Percentiles rank a stretch among this genome's conserved stretches.
Evolutionary conservation across 2,329 filamentous ascomycete genomes (phyloP).

Genomic region (Pestalotiopsis sp.): DNA sequence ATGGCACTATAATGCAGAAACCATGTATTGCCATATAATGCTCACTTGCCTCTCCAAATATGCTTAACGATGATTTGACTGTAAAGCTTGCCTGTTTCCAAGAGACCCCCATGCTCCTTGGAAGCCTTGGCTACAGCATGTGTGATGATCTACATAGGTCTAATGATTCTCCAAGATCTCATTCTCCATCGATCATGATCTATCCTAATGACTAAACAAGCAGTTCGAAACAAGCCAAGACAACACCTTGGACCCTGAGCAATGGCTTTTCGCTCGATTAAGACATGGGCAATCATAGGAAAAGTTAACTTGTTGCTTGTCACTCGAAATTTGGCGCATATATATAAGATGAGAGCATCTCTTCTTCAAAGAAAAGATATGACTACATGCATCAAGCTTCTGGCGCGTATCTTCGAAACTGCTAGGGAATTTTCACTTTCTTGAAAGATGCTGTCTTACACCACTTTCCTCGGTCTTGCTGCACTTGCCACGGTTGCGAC

Average conservation of each 20-base stretch:
- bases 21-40: background rate
- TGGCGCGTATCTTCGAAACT: background rate
- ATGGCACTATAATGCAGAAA: background rate
- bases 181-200: background rate
- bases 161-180: background rate
- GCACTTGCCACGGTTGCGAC: background rate
- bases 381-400: background rate
- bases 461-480: background rate
- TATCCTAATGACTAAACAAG: background rate
- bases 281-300: background rate
- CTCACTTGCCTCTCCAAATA: background rate
- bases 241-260: background rate
- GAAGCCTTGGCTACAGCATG: background rate
- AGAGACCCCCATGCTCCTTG: background rate
- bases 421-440: too few relatives aligned
- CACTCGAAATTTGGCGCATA: background rate
- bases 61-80: background rate
- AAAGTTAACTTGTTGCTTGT: background rate
- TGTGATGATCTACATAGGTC: background rate
- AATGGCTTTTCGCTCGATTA: background rate
- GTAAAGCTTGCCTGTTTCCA: background rate
- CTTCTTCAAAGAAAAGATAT: background rate
- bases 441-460: background rate
- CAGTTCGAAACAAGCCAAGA: background rate
- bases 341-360: background rate